Conservation (phyloP, 1,139 yeast species). For the Geotrichum candidum region DNA sequence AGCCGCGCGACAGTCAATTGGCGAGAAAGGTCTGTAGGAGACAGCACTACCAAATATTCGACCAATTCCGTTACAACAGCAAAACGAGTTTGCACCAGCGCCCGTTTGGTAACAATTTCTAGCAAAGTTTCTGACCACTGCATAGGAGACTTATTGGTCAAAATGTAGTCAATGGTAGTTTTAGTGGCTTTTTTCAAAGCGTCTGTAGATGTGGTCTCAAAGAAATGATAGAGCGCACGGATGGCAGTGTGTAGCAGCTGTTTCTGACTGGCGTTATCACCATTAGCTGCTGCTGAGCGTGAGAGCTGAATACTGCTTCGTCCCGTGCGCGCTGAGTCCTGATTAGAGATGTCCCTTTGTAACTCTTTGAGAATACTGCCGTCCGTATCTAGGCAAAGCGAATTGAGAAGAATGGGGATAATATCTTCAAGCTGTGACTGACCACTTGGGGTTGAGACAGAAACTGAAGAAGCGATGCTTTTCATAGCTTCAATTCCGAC, state of each 20-base stretch:
- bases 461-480: conserved; percentile 42
- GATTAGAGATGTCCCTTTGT: conserved; percentile 13
- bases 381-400: conserved; percentile 19
- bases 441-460: conserved; percentile 37
- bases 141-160: conserved; percentile 26
- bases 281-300: conserved; percentile 3
- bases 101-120: conserved; percentile 61
- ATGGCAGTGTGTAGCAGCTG: conserved; percentile 22
- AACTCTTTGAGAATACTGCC: conserved; percentile 22
- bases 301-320: conserved; percentile 13
- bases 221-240: conserved; percentile 35
- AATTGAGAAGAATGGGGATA: conserved; percentile 40
- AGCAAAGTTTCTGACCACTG: conserved; percentile 55
- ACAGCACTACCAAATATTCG: conserved; percentile 27
- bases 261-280: conserved; percentile 16
- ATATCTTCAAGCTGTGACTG: conserved; percentile 38
- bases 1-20: conserved; percentile 49
- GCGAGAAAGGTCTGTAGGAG: conserved; percentile 32
- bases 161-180: conserved; percentile 33
- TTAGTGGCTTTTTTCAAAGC: conserved; percentile 37
- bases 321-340: conserved; percentile 1
- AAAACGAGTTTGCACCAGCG: conserved; percentile 85
- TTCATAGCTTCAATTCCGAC: conserved; percentile 44
- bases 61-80: conserved; percentile 49
- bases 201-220: conserved; percentile 36